Percentiles rank a stretch among this genome's conserved stretches.
These are phyloP conservation scores for Fusarium brevicatenulatum DNA, from an alignment of 2,329 filamentous ascomycete genomes.

Conservation along the genomic window DNA sequence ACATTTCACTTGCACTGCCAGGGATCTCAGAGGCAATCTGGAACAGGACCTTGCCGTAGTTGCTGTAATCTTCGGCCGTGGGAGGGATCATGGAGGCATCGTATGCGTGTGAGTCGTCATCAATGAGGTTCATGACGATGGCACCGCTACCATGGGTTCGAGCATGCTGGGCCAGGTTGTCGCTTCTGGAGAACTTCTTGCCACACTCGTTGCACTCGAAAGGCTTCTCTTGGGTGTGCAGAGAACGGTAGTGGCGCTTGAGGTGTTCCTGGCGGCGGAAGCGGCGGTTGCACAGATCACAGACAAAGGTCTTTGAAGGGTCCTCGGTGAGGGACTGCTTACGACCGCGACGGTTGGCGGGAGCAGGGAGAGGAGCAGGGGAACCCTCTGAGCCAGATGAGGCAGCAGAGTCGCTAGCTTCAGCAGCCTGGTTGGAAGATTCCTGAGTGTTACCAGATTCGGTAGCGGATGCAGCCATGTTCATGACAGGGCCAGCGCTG, in stretches of 20 bases:
- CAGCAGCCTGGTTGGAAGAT: constrained; percentile 49
- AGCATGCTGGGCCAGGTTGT: constrained; percentile 96
- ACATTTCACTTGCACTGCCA: constrained; percentile 69
- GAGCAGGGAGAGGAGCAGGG: constrained; percentile 59
- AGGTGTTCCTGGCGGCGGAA: constrained; percentile 99
- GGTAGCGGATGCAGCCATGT: constrained; percentile 50
- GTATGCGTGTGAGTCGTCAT: constrained; percentile 66
- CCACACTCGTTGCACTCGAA: constrained; percentile 98
- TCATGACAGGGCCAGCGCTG: constrained; percentile 53
- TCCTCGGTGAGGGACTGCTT: constrained; percentile 99
- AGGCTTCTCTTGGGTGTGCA: constrained; percentile 98
- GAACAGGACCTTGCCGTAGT: constrained; percentile 82
- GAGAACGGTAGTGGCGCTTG: constrained; percentile 97
- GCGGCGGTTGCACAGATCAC: constrained; percentile 93
- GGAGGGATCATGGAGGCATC: constrained; percentile 56
- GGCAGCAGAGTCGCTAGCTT: constrained; percentile 52
- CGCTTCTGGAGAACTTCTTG: constrained; percentile 98
- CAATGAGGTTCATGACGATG: constrained; percentile 89
- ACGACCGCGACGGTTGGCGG: constrained; percentile 89
- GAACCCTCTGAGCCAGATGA: constrained; percentile 58
- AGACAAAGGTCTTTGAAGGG: constrained; percentile 97
- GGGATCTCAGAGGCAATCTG: constrained; percentile 80
- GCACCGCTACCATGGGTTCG: constrained; percentile 91
- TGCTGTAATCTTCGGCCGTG: constrained; percentile 70
- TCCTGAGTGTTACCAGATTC: constrained; percentile 51